Evolutionary conservation across 108 stramenopile species (phyloP).

Genomic region (Bacterosira constricta): DNA sequence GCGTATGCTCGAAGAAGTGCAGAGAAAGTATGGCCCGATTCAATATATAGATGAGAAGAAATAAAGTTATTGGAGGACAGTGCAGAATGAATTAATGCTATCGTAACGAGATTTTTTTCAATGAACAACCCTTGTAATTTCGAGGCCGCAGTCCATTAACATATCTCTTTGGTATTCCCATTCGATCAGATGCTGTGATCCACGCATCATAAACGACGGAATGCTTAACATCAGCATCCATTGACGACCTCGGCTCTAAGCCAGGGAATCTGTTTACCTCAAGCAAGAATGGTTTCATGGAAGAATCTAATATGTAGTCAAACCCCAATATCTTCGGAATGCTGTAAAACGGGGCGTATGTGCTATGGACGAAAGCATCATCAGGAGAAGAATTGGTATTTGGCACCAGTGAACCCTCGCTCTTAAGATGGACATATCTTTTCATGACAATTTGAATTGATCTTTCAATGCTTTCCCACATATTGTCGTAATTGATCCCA

Average conservation of each 20-base stretch:
- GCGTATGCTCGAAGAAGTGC: slow-evolving; percentile 45
- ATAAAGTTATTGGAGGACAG: background rate
- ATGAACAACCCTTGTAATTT: slow-evolving; percentile 14
- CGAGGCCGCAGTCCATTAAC: slow-evolving; percentile 3
- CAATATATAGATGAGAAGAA: slow-evolving; percentile 36
- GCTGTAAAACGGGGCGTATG: slow-evolving; percentile 11
- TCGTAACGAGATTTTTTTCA: background rate
- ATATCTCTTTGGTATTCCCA: slow-evolving; percentile 1
- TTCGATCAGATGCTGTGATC: slow-evolving; percentile 20
- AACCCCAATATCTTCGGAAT: slow-evolving; percentile 82
- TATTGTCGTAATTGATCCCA: slow-evolving; percentile 8
- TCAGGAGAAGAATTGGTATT: background rate
- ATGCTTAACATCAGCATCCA: slow-evolving; percentile 28
- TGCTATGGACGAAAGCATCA: background rate
- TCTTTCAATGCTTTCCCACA: slow-evolving; percentile 23
- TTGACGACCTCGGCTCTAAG: slow-evolving; percentile 30
- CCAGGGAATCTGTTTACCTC: slow-evolving; percentile 84
- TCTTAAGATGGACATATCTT: slow-evolving; percentile 13
- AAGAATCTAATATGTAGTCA: slow-evolving; percentile 67
- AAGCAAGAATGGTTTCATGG: slow-evolving; percentile 59
- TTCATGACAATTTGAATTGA: slow-evolving; percentile 28
- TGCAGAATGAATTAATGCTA: background rate
- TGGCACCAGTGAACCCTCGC: background rate
- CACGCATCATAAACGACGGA: slow-evolving; percentile 38
- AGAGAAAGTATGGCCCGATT: slow-evolving; percentile 37